Conservation (phyloP, 345 rosid species). For the Gossypium turneri region DNA sequence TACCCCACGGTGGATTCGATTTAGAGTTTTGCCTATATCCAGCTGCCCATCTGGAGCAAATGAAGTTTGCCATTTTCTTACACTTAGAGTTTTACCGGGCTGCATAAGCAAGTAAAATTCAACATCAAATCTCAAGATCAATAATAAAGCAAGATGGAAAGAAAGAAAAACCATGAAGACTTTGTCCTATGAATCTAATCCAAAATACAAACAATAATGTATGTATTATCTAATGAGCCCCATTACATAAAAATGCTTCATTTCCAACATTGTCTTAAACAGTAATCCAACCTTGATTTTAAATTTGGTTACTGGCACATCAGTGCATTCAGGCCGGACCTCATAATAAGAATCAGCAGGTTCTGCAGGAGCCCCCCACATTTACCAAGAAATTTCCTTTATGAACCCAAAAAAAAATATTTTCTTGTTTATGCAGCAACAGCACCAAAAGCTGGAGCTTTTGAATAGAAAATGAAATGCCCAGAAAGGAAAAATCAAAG, state of each 20-base stretch:
- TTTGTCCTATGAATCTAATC: neutral
- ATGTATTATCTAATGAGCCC: too few species aligned
- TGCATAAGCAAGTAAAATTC: slow-evolving; percentile 30
- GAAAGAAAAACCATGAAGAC: neutral
- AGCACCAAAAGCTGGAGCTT: neutral
- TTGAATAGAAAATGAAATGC: neutral
- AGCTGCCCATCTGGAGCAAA: slow-evolving; percentile 75
- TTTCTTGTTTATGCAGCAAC: neutral
- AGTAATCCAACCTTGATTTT: slow-evolving; percentile 68
- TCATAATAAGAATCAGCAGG: slow-evolving; percentile 88
- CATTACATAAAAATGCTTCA: neutral
- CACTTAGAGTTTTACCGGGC: slow-evolving; percentile 95
- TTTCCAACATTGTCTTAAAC: neutral
- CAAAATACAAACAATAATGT: neutral
- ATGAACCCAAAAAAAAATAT: neutral
- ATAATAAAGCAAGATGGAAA: too few species aligned
- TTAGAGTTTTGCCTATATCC: slow-evolving; percentile 76
- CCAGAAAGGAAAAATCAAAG: slow-evolving; percentile 9
- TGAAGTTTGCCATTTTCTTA: slow-evolving; percentile 92
- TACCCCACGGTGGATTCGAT: slow-evolving; percentile 88
- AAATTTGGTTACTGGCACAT: slow-evolving; percentile 86
- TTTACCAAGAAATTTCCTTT: slow-evolving; percentile 31
- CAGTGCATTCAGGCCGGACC: slow-evolving; percentile 91
- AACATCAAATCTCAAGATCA: neutral
- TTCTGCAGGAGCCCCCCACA: slow-evolving; percentile 72